Evolutionary conservation across 208 protist species (phyloP).

Genomic region (Acanthamoeba culbertsoni): DNA sequence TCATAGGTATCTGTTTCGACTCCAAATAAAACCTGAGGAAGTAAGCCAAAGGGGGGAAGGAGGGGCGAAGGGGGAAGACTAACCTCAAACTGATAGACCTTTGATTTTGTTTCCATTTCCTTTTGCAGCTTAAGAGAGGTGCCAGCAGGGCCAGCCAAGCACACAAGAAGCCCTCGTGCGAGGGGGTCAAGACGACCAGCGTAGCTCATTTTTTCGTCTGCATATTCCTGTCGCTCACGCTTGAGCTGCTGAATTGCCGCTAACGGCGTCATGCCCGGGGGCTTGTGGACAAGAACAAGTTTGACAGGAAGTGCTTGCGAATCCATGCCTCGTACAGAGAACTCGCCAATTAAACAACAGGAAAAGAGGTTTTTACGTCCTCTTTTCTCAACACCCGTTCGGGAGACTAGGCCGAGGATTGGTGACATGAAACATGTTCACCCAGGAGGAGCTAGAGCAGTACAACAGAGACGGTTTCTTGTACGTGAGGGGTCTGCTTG

Average conservation of each 20-base stretch:
- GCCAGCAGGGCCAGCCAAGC: not conserved
- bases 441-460: not conserved
- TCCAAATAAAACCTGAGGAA: constrained; percentile 29
- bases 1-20: constrained; percentile 53
- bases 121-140: not conserved
- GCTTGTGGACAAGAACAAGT: constrained; percentile 40
- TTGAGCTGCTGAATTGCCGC: not conserved
- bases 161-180: constrained; percentile 39
- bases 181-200: constrained; percentile 53
- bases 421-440: not conserved
- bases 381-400: too few species aligned
- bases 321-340: too few species aligned
- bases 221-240: not conserved
- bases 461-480: not conserved
- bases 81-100: constrained; percentile 37
- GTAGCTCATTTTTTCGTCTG: not conserved
- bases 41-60: too few species aligned
- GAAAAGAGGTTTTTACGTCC: too few species aligned
- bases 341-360: too few species aligned
- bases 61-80: too few species aligned
- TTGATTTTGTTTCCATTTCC: not conserved
- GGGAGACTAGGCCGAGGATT: too few species aligned
- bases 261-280: constrained; percentile 2
- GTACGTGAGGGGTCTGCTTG: not conserved
- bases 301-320: too few species aligned